Evolutionary conservation across 176 grass and related monocot genomes (phyloP), one percentile per base, ranked within the genome.

Genomic region (Triticum turgidum): DNA sequence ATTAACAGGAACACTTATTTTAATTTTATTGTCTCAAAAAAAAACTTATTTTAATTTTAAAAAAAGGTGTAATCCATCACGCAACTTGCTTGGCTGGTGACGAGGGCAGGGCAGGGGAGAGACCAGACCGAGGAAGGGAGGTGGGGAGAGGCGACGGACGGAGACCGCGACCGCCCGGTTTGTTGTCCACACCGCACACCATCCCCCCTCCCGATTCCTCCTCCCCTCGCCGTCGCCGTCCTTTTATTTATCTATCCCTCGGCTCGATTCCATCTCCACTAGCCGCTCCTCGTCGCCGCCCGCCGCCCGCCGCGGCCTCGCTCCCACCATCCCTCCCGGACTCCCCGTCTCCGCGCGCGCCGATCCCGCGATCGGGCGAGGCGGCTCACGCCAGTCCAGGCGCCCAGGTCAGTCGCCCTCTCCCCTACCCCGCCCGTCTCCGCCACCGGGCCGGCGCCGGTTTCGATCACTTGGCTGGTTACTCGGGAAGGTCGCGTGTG

Each of bases 161-260:
- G n/a, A 45, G 70, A 45, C 70, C 70, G 17, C 38, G 72, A 75
- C 72, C 72, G 72, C 71, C 71, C 39, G 42, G 18, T 75, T 75
- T 18, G 72, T 30, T 30, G 72, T 75, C 27, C 72, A 75, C 72
- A 17, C n/a, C 45, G 45, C 72, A 51, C 72, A 30, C 69, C 24
- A n/a, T 3, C 5, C 61, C 64, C 65, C 25, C 2, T 70, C 67
- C 27, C 8, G 47, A 51, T 51, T 58, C 32, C 7, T 5, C 32
- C 17, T 2, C 66, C 20, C 68, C 8, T 71, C 70, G 21, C 3
- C 38, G 20, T 25, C 70, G 38, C 39, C 70, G 38, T 45, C 70
- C 38, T 73, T 30, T 32, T 32, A 32, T 32, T 25, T 73, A 73
- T 73, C 47, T 73, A 73, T 73, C n/a, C 69, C 1, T 20, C 69